Evolutionary conservation across 352 stramenopile species (phyloP).

Genomic region (Pythium pectinolyticum): DNA sequence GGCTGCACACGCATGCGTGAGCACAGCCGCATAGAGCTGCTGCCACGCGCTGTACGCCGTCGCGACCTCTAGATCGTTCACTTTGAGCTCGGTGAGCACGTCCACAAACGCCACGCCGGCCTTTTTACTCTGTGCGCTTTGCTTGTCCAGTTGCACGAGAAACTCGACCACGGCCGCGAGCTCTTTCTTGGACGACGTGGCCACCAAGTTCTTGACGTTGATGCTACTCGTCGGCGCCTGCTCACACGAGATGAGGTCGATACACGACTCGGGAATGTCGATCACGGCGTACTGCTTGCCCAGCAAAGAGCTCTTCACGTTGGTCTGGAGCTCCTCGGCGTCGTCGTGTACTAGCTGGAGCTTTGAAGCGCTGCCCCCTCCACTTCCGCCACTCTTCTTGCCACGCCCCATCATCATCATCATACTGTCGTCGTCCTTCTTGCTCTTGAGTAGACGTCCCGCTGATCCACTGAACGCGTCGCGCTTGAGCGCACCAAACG

Average conservation of each 20-base stretch:
- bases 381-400: constrained; percentile 17
- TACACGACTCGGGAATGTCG: constrained; percentile 76
- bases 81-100: constrained; percentile 68
- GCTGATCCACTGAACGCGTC: constrained; percentile 31
- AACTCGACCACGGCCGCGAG: constrained; percentile 68
- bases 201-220: constrained; percentile 66
- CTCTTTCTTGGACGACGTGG: constrained; percentile 69
- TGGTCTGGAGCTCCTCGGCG: constrained; percentile 53
- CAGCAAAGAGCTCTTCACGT: constrained; percentile 54
- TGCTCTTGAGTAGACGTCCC: constrained; percentile 48
- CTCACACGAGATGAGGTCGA: constrained; percentile 62
- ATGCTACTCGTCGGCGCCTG: constrained; percentile 33
- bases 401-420: constrained; percentile 42
- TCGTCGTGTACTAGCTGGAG: neutral
- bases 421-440: constrained; percentile 50
- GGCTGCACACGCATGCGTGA: constrained; percentile 50
- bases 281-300: constrained; percentile 71
- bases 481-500: neutral
- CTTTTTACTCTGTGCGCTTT: constrained; percentile 48
- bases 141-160: constrained; percentile 75
- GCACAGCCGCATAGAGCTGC: constrained; percentile 48
- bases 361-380: neutral
- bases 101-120: constrained; percentile 57
- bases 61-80: constrained; percentile 78
- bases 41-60: constrained; percentile 67